Evolutionary conservation across 805 yeast species (phyloP).

Genomic region (Candida insectorum): DNA sequence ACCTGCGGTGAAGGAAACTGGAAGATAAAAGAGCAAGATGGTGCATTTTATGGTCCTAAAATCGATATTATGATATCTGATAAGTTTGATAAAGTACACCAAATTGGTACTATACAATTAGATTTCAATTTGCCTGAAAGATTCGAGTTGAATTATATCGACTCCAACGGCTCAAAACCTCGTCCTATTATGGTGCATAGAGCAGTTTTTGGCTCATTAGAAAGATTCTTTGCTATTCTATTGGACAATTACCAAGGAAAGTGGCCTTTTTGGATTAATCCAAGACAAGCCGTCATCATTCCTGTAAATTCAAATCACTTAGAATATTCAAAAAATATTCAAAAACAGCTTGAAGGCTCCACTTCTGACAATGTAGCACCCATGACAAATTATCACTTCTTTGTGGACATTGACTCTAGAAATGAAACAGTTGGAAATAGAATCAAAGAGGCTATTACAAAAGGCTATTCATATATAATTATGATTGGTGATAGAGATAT

Average conservation of each 20-base stretch:
- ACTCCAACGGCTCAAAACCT: slow-evolving; percentile 44
- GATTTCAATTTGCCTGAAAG: slow-evolving; percentile 92
- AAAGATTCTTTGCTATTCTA: slow-evolving; percentile 85
- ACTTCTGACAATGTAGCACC: slow-evolving; percentile 42
- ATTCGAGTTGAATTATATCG: slow-evolving; percentile 68
- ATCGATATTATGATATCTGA: slow-evolving; percentile 84
- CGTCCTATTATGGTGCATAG: slow-evolving; percentile 94
- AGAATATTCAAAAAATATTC: slow-evolving; percentile 51
- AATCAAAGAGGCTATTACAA: slow-evolving; percentile 70
- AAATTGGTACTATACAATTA: slow-evolving; percentile 91
- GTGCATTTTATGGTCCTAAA: slow-evolving; percentile 96
- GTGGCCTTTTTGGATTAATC: slow-evolving; percentile 98
- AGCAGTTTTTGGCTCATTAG: slow-evolving; percentile 93
- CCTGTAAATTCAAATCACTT: slow-evolving; percentile 70
- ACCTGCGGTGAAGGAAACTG: slow-evolving; percentile 51
- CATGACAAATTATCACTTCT: slow-evolving; percentile 57
- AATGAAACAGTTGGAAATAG: slow-evolving; percentile 77
- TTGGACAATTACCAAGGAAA: slow-evolving; percentile 87
- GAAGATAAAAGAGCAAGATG: slow-evolving; percentile 86
- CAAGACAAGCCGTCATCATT: slow-evolving; percentile 81
- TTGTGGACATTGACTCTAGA: slow-evolving; percentile 73
- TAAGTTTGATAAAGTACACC: slow-evolving; percentile 77
- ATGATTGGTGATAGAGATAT: slow-evolving; percentile 87
- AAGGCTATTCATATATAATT: slow-evolving; percentile 76
- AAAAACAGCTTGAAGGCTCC: slow-evolving; percentile 45